Base-by-base conservation (phyloP, 768 basidiomycete species). In the Lactifluus pinguis region DNA sequence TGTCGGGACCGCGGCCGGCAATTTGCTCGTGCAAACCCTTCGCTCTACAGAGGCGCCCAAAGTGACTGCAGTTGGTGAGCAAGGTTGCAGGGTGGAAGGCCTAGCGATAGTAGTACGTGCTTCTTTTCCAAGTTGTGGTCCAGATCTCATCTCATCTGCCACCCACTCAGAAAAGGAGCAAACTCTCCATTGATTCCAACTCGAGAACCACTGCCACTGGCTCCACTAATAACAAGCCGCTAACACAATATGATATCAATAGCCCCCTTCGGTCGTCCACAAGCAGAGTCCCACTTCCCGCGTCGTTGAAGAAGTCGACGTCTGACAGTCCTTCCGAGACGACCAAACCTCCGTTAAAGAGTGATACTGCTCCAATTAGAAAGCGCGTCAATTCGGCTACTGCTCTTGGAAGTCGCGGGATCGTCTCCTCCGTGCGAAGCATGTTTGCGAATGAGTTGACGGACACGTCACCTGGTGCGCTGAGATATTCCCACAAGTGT, bases 11-110 rank as follows among this genome's bases (percentile, higher is more conserved):
- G 78, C 79, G 59, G 75, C 76, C 36, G 88, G 88, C 4, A 83
- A 78, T 56, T 71, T 90, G n/a, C 69, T 87, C 21, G 68, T 85
- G 25, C 70, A 86, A 34, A 85, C 87, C 65, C 72, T 89, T 19
- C 83, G 88, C 36, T 76, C 80, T 15, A 70, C 86, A 41, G 86
- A 90, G 64, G 83, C 83, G 62, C 82, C 85, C 0, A 86, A 79
- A 68, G 66, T 71, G 6, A 74, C 87, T 53, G 65, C 68, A 8
- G 69, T 89, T 10, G 81, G 81, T 60, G 77, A 80, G 36, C 72
- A 63, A 36, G 79, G 76, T 9, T 73, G 69, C 59, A 72, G 77
- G 8, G 73, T 90, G 17, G 74, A 79, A 59, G 78, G 77, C 38
- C 76, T 89, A 30, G 74, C 76, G 54, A 77, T 86, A 36, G 84